phyloP scores from a whole-genome alignment of 2,329 filamentous ascomycete genomes.

The Colletotrichum euphorbiae region DNA sequence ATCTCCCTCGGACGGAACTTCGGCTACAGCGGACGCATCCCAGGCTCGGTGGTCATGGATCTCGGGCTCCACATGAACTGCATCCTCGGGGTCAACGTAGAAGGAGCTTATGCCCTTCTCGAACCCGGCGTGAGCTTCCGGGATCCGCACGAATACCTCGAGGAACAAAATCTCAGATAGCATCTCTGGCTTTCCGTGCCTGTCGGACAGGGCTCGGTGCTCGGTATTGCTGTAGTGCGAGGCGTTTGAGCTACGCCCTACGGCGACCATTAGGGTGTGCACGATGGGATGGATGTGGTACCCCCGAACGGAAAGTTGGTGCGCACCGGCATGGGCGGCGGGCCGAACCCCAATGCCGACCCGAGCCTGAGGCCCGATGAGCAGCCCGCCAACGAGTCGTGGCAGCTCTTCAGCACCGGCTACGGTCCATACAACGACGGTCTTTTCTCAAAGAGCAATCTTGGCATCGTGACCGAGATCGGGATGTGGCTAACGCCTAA shows the following conservation, averaged over 20 bases:
- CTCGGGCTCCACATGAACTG: conserved; percentile 55
- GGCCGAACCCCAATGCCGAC: conserved; percentile 34
- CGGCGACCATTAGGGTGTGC: conserved; percentile 56
- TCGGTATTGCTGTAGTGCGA: conserved; percentile 60
- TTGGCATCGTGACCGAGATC: conserved; percentile 65
- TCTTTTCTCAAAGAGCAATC: conserved; percentile 62
- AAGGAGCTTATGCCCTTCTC: conserved; percentile 54
- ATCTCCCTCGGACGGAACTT: conserved; percentile 54
- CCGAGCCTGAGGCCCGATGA: conserved; percentile 26
- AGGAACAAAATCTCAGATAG: conserved; percentile 50
- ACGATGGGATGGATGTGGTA: conserved; percentile 57
- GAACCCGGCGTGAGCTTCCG: conserved; percentile 57
- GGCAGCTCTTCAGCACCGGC: conserved; percentile 57
- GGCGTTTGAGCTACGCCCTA: conserved; percentile 61
- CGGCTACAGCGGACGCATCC: conserved; percentile 57
- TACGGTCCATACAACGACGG: conserved; percentile 54
- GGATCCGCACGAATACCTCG: conserved; percentile 48
- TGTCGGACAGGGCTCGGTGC: conserved; percentile 57
- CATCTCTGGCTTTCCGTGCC: conserved; percentile 58
- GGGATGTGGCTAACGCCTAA: conserved; percentile 65
- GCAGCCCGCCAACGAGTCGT: conserved; percentile 52
- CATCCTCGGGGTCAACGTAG: conserved; percentile 53
- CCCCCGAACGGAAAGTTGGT: conserved; percentile 56
- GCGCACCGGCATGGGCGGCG: conserved; percentile 54
- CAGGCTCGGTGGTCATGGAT: conserved; percentile 56